These are phyloP conservation scores for Sonneratia alba DNA, from an alignment of 345 rosid genomes.

Conservation along the genomic window DNA sequence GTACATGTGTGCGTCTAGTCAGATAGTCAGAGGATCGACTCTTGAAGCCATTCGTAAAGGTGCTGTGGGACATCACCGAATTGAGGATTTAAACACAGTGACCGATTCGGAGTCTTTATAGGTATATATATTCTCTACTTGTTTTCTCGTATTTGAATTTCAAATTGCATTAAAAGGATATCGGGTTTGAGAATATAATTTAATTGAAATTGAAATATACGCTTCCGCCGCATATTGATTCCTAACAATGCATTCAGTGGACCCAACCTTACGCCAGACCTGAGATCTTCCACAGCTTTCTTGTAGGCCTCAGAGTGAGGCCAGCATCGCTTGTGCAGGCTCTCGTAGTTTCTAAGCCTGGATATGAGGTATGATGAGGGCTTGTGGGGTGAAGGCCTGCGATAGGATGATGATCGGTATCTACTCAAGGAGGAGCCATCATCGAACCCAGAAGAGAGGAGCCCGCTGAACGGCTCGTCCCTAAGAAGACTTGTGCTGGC, in stretches of 20 bases:
- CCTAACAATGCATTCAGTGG: slow-evolving; percentile 43
- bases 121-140: too few relatives aligned
- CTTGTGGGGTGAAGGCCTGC: slow-evolving; percentile 33
- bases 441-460: slow-evolving; percentile 44
- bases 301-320: slow-evolving; percentile 35
- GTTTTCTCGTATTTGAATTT: too few relatives aligned
- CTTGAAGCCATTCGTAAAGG: too few relatives aligned
- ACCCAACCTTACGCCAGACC: slow-evolving; percentile 12
- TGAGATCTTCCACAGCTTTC: slow-evolving; percentile 21
- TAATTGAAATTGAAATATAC: too few relatives aligned
- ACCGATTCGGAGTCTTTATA: too few relatives aligned
- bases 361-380: slow-evolving; percentile 50
- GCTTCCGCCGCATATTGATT: too few relatives aligned
- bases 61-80: too few relatives aligned
- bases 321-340: slow-evolving; percentile 51
- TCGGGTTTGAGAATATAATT: too few relatives aligned
- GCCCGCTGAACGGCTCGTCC: slow-evolving; percentile 37
- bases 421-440: slow-evolving; percentile 47
- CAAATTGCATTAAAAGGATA: too few relatives aligned
- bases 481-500: slow-evolving; percentile 1
- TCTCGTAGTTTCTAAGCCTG: slow-evolving; percentile 49
- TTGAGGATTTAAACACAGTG: too few relatives aligned
- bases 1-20: too few relatives aligned
- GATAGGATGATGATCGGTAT: slow-evolving; percentile 34
- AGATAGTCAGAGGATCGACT: too few relatives aligned